Conservation (phyloP, 2,329 filamentous ascomycete species). For the Botrytis deweyae region DNA sequence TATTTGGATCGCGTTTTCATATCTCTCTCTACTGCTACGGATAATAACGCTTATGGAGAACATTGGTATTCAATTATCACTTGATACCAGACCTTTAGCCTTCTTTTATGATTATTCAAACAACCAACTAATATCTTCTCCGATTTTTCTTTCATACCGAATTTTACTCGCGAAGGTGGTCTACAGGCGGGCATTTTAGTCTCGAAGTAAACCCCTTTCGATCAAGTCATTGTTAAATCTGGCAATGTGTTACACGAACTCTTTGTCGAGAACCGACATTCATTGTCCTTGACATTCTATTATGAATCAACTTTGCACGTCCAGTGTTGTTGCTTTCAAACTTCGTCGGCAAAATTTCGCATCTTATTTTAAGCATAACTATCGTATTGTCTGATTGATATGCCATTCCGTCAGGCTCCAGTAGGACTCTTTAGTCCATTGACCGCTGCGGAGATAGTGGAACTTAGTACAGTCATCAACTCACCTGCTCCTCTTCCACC, state of each 20-base stretch:
- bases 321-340: background rate
- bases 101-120: background rate
- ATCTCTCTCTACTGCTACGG: no score
- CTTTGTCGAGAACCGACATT: background rate
- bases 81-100: no score
- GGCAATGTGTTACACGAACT: no score
- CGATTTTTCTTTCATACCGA: background rate
- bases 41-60: no score
- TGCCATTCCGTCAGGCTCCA: background rate
- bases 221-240: background rate
- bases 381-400: background rate
- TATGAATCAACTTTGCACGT: background rate
- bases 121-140: background rate
- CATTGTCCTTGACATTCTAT: background rate
- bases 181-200: background rate
- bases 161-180: background rate
- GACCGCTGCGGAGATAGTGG: background rate
- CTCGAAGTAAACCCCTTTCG: background rate
- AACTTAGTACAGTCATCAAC: background rate
- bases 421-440: background rate
- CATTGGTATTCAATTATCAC: background rate
- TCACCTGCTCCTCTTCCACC: background rate
- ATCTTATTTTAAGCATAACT: background rate
- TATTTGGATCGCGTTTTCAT: background rate
- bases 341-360: background rate